phyloP scores from a whole-genome alignment of 352 stramenopile genomes.

The Thalassiosira livingstoniorum region DNA sequence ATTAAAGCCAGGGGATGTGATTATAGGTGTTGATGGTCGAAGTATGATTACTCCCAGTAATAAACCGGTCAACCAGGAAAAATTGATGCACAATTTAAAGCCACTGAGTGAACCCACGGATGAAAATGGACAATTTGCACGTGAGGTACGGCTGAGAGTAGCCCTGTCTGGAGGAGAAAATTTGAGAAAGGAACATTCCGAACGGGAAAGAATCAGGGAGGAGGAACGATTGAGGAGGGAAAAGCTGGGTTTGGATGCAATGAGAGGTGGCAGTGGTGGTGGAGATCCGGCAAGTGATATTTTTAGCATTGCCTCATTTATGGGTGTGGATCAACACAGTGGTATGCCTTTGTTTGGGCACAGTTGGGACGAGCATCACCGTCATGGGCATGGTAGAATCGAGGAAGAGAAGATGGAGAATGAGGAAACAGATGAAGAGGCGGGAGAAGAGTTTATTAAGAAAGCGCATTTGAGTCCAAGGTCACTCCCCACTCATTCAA shows the following conservation, averaged over 20 bases:
- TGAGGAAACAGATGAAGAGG: not conserved
- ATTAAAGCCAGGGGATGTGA: constrained; percentile 72
- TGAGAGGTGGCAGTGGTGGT: not conserved
- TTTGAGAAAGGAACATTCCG: constrained; percentile 51
- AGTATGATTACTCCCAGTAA: constrained; percentile 61
- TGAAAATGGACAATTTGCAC: constrained; percentile 27
- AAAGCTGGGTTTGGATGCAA: constrained; percentile 38
- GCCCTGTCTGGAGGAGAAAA: constrained; percentile 57
- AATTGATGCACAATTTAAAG: constrained; percentile 68
- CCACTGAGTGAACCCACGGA: constrained; percentile 69
- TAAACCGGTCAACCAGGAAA: constrained; percentile 67
- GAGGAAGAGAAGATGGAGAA: not conserved
- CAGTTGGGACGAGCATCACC: constrained; percentile 25
- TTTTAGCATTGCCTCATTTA: constrained; percentile 57
- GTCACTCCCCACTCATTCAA: not conserved
- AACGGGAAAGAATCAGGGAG: constrained; percentile 56
- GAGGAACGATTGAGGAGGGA: constrained; percentile 38
- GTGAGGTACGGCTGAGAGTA: constrained; percentile 69
- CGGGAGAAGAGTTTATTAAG: not conserved
- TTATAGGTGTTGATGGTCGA: constrained; percentile 70
- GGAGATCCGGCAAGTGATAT: constrained; percentile 45
- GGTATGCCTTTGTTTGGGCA: constrained; percentile 65
- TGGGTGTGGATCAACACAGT: constrained; percentile 80
- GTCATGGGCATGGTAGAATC: constrained; percentile 9
- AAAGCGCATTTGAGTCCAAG: constrained; percentile 7